Base-by-base conservation (phyloP, 306 rosid genomes). In the Medicago ruthenica region DNA sequence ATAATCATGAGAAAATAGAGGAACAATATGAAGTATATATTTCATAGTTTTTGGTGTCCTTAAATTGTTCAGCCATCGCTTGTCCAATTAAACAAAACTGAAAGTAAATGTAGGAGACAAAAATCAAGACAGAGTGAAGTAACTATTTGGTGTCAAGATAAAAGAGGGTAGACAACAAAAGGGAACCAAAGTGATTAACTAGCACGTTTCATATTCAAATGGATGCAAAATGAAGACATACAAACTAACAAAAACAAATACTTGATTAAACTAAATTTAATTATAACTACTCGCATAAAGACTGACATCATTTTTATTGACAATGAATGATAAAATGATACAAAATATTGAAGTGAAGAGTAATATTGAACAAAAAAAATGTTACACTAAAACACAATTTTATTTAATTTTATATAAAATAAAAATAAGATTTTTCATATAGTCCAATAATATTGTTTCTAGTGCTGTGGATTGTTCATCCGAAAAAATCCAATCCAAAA, bases 1-100 rank as follows among this genome's bases (percentile, higher is more conserved):
- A 65, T 57, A 59, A 57, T 57, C 64, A 65, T 42, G 27, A 20
- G 40, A 15, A 54, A 71, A 34, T 8, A 71, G 16, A 51, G 16
- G 4, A 18, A 51, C 59, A 59, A 7, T 50, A 57, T 13, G 42
- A 50, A 79, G 21, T 18, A 41, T 40, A 40, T 40, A 40, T 40
- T 40, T 40, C 44, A 8, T 40, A 5, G 20, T 4, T 45, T 20
- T 45, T 11, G 51, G 51, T 13, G 16, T 13, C 37, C 37, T 13
- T 12, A 4, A 45, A 51, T 51, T 51, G 10, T n/a, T n/a, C 10
- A 41, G 41, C 44, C 31, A 59, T 36, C 20, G 48, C 34, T 18
- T n/a, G 18, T 15, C 15, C 66, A 14, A 4, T 39, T 77, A 77
- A 57, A 67, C 10, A 64, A 47, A 51, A 21, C 66, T 24, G 27